These are phyloP conservation scores for Solanum clarkiae DNA, from an alignment of 257 asterid species.

Conservation along the genomic window DNA sequence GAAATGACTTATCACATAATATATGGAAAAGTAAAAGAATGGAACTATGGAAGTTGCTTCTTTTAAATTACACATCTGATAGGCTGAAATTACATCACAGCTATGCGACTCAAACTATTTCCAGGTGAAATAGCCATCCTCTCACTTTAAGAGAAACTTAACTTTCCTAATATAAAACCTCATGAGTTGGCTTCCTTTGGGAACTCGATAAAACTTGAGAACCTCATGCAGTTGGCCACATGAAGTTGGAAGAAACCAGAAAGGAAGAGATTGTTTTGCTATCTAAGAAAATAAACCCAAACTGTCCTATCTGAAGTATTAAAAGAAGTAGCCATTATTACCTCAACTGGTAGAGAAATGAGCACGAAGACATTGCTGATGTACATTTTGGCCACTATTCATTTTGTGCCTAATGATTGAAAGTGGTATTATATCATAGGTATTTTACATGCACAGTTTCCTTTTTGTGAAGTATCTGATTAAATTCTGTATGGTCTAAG, in stretches of 20 bases:
- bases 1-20: neutral
- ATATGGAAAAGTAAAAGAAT: neutral
- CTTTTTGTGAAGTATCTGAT: neutral
- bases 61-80: neutral
- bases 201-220: neutral
- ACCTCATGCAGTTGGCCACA: neutral
- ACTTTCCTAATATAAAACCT: neutral
- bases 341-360: neutral
- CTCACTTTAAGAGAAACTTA: neutral
- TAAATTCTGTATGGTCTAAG: neutral
- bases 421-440: neutral
- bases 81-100: neutral
- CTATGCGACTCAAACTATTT: neutral
- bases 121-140: neutral
- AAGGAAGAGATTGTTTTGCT: neutral
- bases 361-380: neutral
- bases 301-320: neutral
- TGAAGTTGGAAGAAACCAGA: neutral
- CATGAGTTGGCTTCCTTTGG: neutral
- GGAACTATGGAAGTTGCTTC: neutral
- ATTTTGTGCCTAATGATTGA: neutral
- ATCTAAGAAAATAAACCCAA: neutral
- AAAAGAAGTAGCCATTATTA: neutral
- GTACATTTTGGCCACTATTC: neutral
- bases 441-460: neutral